phyloP scores from a whole-genome alignment of 352 stramenopile species.

The Globisporangium iwayamae region DNA sequence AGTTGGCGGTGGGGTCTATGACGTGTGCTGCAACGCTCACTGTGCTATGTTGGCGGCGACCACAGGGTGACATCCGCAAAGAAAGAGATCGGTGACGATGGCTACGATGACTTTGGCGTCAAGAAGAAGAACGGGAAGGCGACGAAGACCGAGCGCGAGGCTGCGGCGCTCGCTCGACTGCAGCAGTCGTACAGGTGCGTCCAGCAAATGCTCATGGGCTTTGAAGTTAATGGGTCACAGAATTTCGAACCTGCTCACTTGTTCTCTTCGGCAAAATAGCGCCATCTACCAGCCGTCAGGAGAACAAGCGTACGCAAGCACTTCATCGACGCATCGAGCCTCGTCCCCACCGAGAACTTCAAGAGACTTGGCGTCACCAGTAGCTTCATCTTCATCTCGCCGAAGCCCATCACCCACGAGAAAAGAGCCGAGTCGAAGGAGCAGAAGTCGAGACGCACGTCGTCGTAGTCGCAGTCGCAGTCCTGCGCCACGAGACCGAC shows the following conservation, averaged over 20 bases:
- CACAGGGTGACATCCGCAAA: constrained; percentile 64
- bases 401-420: constrained; percentile 17
- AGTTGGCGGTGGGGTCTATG: neutral
- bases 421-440: constrained; percentile 24
- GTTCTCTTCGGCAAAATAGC: constrained; percentile 13
- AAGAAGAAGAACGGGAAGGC: constrained; percentile 79
- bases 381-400: constrained; percentile 12
- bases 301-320: neutral
- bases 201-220: neutral
- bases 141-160: constrained; percentile 74
- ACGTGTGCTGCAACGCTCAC: neutral
- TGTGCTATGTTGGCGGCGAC: neutral
- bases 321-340: neutral
- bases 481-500: constrained; percentile 1
- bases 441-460: constrained; percentile 24
- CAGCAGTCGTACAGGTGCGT: constrained; percentile 76
- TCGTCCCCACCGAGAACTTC: neutral
- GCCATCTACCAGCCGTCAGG: constrained; percentile 41
- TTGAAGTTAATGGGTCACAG: no score
- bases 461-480: constrained; percentile 28
- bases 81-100: constrained; percentile 78
- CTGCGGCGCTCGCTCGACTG: constrained; percentile 71
- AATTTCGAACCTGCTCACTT: neutral
- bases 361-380: neutral
- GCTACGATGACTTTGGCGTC: constrained; percentile 86